Evolutionary conservation across 2,329 filamentous ascomycete genomes (phyloP).

Genomic region (Dactylellina cionopaga): DNA sequence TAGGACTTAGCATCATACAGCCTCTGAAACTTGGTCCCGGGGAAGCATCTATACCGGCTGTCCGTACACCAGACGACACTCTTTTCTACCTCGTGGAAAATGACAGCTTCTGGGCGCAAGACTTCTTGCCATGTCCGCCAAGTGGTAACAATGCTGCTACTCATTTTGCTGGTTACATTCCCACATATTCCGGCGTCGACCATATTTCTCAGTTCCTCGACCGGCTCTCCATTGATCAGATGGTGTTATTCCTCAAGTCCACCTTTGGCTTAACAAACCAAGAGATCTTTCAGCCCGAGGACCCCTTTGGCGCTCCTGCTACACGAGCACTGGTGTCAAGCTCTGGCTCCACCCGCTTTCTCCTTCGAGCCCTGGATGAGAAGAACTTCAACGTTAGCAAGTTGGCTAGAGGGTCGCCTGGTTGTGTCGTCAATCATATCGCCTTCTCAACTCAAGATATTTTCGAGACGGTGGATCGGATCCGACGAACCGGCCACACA

Average conservation of each 20-base stretch:
- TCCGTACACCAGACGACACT: conserved; percentile 52
- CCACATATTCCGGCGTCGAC: conserved; percentile 46
- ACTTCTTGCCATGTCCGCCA: conserved; percentile 49
- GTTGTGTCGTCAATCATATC: conserved; percentile 53
- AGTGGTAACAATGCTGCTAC: conserved; percentile 40
- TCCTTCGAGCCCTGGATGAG: conserved; percentile 49
- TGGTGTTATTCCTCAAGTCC: conserved; percentile 51
- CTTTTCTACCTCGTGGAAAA: conserved; percentile 53
- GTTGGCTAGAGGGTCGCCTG: conserved; percentile 41
- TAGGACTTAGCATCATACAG: conserved; percentile 51
- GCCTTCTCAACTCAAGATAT: conserved; percentile 51
- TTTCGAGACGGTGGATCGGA: conserved; percentile 52
- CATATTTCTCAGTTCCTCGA: conserved; percentile 54
- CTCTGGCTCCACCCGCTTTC: conserved; percentile 41
- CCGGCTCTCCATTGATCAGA: conserved; percentile 49
- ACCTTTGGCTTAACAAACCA: conserved; percentile 49
- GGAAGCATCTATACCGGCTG: conserved; percentile 50
- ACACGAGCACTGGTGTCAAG: conserved; percentile 52
- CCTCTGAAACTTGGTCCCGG: conserved; percentile 50
- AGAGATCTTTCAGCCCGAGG: conserved; percentile 52
- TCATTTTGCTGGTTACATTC: conserved; percentile 48
- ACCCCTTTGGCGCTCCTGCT: conserved; percentile 51
- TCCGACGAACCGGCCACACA: conserved; percentile 45
- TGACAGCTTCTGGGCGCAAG: conserved; percentile 54
- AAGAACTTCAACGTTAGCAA: conserved; percentile 52